Base-by-base conservation (phyloP, 768 basidiomycete species). In the Pleurotus citrinopileatus region DNA sequence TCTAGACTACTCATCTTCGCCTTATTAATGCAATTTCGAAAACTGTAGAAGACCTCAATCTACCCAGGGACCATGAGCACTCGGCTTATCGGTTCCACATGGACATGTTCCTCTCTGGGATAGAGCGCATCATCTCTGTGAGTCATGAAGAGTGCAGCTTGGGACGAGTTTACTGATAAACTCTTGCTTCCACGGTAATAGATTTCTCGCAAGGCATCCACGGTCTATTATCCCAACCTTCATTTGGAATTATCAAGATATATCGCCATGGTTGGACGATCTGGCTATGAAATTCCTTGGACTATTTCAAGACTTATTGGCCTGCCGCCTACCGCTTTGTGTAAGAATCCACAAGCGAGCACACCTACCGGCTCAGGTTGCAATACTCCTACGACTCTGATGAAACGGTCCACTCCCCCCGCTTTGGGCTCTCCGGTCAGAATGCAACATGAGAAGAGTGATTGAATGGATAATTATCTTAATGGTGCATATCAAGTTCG, bases 151-250 rank as follows among this genome's bases (percentile, higher is more conserved):
- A 42, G 25, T 40, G 32, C n/a, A 43, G 20, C 19, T 3, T 28
- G 53, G 45, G 17, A n/a, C 25, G 28, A 28, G 40, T 19, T 23
- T 15, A 29, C 40, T 52, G 54, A 38, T 48, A 46, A 29, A 42
- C 38, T 44, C 43, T 9, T 13, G 26, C 20, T 19, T 45, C 27
- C 25, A 32, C 12, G 9, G 29, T 32, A 8, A 26, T 42, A 98
- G 95, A 92, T 95, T 40, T 84, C 93, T 0, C 89, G 97, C 47
- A 98, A 98, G 70, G 94, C 97, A 13, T 98, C 95, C 15, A 85
- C 88, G 20, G 86, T 88, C 10, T 98, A 97, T 69, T 99, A 99
- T 68, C 93, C 94, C 0, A 88, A 85, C 2, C 80, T 99, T 1
- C 97, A 99, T 68, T 85, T 98, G 36, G 96, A 99, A 69, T 74